Base-by-base conservation (phyloP, 768 basidiomycete genomes). In the Plicaturopsis crispa region DNA sequence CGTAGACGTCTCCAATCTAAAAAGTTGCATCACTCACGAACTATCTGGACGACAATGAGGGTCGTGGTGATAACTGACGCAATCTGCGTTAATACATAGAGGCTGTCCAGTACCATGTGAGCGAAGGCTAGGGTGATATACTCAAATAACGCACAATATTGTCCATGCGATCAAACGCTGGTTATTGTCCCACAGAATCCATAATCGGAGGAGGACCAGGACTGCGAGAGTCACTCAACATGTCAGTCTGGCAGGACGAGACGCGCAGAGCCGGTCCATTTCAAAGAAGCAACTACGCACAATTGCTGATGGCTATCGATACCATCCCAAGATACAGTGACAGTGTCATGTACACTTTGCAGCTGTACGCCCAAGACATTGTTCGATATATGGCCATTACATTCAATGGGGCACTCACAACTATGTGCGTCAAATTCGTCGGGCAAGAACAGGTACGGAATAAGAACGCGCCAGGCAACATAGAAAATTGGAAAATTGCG, bases 111-210 rank as follows among this genome's bases (percentile, higher is more conserved):
- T n/a, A n/a, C n/a, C n/a, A n/a, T n/a, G n/a, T n/a, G n/a, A n/a
- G n/a, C n/a, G n/a, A n/a, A n/a, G n/a, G n/a, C n/a, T n/a, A n/a
- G n/a, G n/a, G n/a, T n/a, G n/a, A n/a, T n/a, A n/a, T n/a, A n/a
- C n/a, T n/a, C n/a, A n/a, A n/a, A n/a, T n/a, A n/a, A n/a, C n/a
- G n/a, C n/a, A n/a, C n/a, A n/a, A n/a, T n/a, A n/a, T n/a, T n/a
- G 56, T 60, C 21, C 36, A 26, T 12, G 50, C 5, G 31, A 59
- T 39, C 28, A 59, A 21, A 6, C 42, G 39, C 10, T 38, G 50
- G 4, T 19, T 26, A n/a, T 56, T 47, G 35, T 54, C 54, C 57
- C 57, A 59, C 12, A 60, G 44, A 22, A 48, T 54, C 57, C 57
- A 59, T 11, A 60, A 18, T 3, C 54, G 59, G 24, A 59, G 52